These are phyloP conservation scores for Spatholobus suberectus DNA, from an alignment of 306 rosid species.

Conservation along the genomic window DNA sequence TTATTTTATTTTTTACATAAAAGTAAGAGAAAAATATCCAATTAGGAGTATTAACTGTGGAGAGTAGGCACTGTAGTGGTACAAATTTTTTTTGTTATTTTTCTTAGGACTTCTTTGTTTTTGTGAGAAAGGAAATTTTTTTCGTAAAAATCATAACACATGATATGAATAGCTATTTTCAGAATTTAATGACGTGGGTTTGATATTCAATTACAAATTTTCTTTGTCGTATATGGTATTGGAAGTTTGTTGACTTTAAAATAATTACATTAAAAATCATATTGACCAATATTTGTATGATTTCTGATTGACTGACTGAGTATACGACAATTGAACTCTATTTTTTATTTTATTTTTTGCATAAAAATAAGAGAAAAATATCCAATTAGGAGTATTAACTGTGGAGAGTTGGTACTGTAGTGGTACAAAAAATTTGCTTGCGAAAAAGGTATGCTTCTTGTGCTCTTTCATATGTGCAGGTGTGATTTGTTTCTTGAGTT, in stretches of 20 bases:
- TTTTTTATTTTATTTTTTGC: background rate
- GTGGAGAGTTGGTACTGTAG: background rate
- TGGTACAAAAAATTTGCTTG: background rate
- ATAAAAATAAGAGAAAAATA: background rate
- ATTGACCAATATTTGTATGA: too few relatives aligned
- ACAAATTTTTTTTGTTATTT: background rate
- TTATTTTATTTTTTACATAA: background rate
- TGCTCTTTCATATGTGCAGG: conserved; percentile 18
- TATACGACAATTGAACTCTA: background rate
- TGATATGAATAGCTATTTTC: background rate
- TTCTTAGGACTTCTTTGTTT: too few relatives aligned
- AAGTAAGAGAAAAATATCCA: background rate
- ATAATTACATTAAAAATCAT: background rate
- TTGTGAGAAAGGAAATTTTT: background rate
- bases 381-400: background rate
- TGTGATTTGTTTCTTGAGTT: conserved; percentile 10
- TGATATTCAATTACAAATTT: background rate
- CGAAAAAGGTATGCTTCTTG: conserved; percentile 27
- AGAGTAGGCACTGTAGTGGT: background rate
- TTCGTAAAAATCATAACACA: background rate
- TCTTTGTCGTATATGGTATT: too few relatives aligned
- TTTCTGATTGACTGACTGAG: background rate
- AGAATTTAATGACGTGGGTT: background rate
- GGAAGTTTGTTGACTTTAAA: background rate
- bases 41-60: background rate